Evolutionary conservation across 164 flowering plant genomes (phyloP).

Genomic region (Malania oleifera): DNA sequence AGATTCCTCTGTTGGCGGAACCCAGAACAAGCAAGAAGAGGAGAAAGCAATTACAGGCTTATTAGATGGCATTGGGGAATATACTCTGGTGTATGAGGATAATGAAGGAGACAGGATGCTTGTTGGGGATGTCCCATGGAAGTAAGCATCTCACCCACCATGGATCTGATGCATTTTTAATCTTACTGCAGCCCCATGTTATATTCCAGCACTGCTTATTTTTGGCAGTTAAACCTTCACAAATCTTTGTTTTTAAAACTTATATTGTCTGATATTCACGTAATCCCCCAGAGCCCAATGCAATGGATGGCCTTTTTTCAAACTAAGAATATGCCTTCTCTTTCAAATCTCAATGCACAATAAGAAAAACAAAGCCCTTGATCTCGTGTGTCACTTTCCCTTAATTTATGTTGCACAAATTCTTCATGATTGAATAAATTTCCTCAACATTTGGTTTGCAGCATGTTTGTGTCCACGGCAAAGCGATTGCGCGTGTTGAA

Average conservation of each 20-base stretch:
- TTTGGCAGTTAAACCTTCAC: no score
- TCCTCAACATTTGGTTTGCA: constrained; percentile 18
- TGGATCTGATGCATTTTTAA: constrained; percentile 14
- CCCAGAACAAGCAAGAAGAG: constrained; percentile 41
- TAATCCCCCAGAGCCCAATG: no score
- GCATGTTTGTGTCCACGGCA: constrained; percentile 73
- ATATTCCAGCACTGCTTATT: no score
- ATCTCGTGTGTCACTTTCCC: no score
- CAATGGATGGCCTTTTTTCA: no score
- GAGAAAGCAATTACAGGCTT: constrained; percentile 57
- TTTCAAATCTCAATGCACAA: no score
- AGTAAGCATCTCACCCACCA: constrained; percentile 54
- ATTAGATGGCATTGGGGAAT: constrained; percentile 86
- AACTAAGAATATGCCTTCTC: no score
- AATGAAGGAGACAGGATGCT: constrained; percentile 95
- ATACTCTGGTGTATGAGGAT: constrained; percentile 87
- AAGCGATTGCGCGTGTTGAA: constrained; percentile 75
- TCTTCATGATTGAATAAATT: no score
- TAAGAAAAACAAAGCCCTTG: no score
- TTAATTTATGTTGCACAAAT: no score
- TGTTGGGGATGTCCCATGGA: constrained; percentile 95
- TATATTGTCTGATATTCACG: no score
- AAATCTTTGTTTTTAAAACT: no score
- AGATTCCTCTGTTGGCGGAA: constrained; percentile 48
- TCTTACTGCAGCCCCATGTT: background rate